These are phyloP conservation scores for Copromyces sp. DNA, from an alignment of 495 filamentous ascomycete species.

Conservation along the genomic window DNA sequence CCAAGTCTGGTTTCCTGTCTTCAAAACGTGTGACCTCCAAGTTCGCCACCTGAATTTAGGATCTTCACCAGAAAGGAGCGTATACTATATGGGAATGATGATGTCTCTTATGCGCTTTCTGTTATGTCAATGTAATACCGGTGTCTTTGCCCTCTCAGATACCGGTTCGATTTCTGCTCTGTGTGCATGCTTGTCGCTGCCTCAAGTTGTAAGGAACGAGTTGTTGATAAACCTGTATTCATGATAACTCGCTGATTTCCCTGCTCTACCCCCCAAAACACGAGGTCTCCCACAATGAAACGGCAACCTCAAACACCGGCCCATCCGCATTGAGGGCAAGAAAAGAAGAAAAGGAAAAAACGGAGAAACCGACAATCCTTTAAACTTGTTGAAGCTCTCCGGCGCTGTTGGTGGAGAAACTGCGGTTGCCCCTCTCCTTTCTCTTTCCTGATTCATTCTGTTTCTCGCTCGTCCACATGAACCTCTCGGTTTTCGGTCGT, in stretches of 20 bases:
- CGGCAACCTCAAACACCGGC: neutral
- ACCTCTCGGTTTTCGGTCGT: too few relatives aligned
- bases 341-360: neutral
- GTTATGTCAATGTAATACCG: neutral
- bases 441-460: too few relatives aligned
- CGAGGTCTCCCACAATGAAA: neutral
- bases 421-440: too few relatives aligned
- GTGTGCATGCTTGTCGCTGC: neutral
- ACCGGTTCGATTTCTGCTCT: neutral
- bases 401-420: too few relatives aligned
- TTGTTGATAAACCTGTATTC: neutral
- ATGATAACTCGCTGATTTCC: neutral
- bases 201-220: neutral
- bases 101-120: neutral
- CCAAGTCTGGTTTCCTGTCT: too few relatives aligned
- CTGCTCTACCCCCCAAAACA: neutral
- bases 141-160: neutral
- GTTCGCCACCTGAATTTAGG: neutral
- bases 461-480: too few relatives aligned
- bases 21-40: neutral
- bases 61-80: neutral
- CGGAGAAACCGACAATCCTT: neutral
- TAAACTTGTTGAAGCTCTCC: neutral
- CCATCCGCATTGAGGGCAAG: neutral
- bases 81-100: neutral